Percentiles rank a stretch among this genome's conserved stretches.
These are phyloP conservation scores for Amanita rubescens DNA, from an alignment of 768 basidiomycete species.

Conservation along the genomic window DNA sequence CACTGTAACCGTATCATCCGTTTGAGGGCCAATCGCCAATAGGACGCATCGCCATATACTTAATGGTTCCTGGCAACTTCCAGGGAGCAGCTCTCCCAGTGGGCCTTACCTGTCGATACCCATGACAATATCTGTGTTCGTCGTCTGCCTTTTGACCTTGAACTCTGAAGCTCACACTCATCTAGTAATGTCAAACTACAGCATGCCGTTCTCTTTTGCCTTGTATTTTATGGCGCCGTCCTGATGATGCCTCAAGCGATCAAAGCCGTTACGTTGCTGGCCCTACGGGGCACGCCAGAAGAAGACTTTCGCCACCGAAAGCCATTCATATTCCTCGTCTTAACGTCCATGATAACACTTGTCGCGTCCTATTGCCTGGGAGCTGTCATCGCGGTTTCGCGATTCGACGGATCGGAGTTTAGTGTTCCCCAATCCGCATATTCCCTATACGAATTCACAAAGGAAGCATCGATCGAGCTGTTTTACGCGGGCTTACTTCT, in stretches of 20 bases:
- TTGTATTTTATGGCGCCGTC: background rate
- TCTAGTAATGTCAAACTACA: background rate
- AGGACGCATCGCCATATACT: background rate
- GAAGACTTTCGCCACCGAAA: background rate
- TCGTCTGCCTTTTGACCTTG: no score
- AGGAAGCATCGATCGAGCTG: background rate
- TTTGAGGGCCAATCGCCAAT: background rate
- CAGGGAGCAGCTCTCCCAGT: no score
- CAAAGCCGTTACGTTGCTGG: background rate
- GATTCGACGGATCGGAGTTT: background rate
- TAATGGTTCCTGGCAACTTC: background rate
- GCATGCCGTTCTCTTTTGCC: conserved; percentile 4
- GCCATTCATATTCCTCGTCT: background rate
- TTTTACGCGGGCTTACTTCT: background rate
- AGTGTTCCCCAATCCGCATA: background rate
- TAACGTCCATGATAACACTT: background rate
- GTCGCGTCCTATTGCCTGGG: background rate
- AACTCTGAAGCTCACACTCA: background rate
- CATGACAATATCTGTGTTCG: no score
- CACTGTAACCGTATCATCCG: no score
- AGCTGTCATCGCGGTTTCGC: background rate
- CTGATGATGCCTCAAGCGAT: background rate
- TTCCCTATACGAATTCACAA: background rate
- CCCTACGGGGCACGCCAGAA: background rate
- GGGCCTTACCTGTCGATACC: no score